phyloP scores from a whole-genome alignment of 495 filamentous ascomycete species.

The Penicillium longicatenatum region DNA sequence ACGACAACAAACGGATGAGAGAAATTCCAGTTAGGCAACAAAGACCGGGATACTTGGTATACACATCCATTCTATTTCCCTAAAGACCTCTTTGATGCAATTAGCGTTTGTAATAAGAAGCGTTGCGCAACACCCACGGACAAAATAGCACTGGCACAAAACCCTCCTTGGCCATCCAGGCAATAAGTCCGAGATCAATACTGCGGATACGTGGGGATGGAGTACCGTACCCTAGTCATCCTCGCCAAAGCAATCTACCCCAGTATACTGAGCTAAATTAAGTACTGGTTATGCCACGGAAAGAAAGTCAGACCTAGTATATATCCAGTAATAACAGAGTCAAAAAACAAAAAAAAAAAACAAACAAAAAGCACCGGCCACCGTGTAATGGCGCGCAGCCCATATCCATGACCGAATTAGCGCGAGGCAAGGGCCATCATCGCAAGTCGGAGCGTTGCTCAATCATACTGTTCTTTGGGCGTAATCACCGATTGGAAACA shows the following conservation, averaged over 20 bases:
- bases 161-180: slow-evolving; percentile 10
- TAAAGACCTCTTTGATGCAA: neutral
- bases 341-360: neutral
- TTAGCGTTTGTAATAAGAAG: neutral
- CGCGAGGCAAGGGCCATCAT: slow-evolving; percentile 27
- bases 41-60: neutral
- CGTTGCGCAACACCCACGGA: slow-evolving; percentile 10
- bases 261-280: slow-evolving; percentile 1
- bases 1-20: neutral
- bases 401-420: slow-evolving; percentile 13
- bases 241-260: slow-evolving; percentile 1
- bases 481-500: slow-evolving; percentile 27
- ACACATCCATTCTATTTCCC: neutral
- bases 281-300: neutral
- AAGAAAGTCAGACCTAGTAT: neutral
- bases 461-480: slow-evolving; percentile 23
- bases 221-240: slow-evolving; percentile 11
- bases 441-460: slow-evolving; percentile 20
- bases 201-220: slow-evolving; percentile 3
- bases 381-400: slow-evolving; percentile 4
- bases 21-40: neutral
- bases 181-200: slow-evolving; percentile 16
- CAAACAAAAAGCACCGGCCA: slow-evolving; percentile 10
- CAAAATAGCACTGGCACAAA: slow-evolving; percentile 6
- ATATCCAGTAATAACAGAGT: neutral